Base-by-base conservation (phyloP, 2,329 filamentous ascomycete genomes). In the Colletotrichum zoysiae region DNA sequence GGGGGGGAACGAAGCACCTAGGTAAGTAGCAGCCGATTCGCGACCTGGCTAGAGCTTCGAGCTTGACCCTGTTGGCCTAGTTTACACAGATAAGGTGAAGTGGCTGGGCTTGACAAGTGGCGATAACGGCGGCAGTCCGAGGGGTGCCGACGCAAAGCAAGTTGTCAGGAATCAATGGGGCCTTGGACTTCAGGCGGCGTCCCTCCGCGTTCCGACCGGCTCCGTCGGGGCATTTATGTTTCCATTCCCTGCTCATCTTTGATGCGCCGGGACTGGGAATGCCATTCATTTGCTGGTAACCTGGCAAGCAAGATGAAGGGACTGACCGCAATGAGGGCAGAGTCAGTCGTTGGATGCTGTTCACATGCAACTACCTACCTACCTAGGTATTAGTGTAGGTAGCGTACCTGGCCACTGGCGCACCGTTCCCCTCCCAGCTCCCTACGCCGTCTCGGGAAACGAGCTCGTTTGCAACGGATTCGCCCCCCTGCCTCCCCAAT, bases 201-300 rank as follows among this genome's bases (percentile, higher is more conserved):
- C 44, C 44, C 44, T 26, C 44, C 53, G 23, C 30, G 44, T 59
- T 20, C 44, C 23, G 12, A 42, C 56, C 59, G 53, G 55, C 55
- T 69, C 69, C 65, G 65, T 71, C 69, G 69, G 69, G 59, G 33
- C 65, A 69, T 69, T 59, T 64, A 51, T 56, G 38, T 51, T 59
- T 63, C 69, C 69, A 65, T 71, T 64, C 69, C 69, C 65, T 56
- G 59, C 53, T 53, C 33, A 18, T 51, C 60, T 26, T 20, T n/a
- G 18, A 40, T 51, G 33, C 33, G 38, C 20, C 58, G 3, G 51
- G 51, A 12, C 7, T 35, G 14, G 26, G 51, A 18, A 16, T 51
- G 57, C 57, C 57, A 30, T 30, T 30, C 14, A 30, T 4, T 30
- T 12, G 33, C 26, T 23, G 30, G 23, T 40, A 44, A 12, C 38